phyloP scores from a whole-genome alignment of 352 stramenopile genomes.

The Pythium insidiosum region DNA sequence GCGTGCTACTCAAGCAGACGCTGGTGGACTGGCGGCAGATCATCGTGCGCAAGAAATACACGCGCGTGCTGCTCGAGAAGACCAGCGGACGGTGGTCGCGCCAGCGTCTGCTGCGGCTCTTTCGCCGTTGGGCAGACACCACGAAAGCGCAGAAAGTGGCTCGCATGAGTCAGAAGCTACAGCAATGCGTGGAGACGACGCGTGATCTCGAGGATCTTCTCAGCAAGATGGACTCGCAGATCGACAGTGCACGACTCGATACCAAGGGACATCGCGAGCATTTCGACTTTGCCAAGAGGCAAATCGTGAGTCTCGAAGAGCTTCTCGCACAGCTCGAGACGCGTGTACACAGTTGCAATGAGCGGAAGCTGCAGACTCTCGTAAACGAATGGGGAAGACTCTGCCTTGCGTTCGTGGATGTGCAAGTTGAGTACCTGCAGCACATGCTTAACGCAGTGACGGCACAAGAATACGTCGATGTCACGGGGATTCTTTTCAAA shows the following conservation, averaged over 20 bases:
- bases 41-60: slow-evolving; percentile 66
- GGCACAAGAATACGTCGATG: slow-evolving; percentile 34
- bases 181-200: slow-evolving; percentile 35
- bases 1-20: slow-evolving; percentile 42
- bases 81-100: slow-evolving; percentile 44
- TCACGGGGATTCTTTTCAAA: slow-evolving; percentile 27
- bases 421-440: slow-evolving; percentile 35
- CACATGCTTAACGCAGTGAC: slow-evolving; percentile 51
- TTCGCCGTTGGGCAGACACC: slow-evolving; percentile 36
- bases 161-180: slow-evolving; percentile 25
- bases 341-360: slow-evolving; percentile 36
- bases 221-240: slow-evolving; percentile 33
- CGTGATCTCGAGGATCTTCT: slow-evolving; percentile 48
- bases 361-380: slow-evolving; percentile 48
- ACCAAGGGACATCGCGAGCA: slow-evolving; percentile 40
- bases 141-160: slow-evolving; percentile 26
- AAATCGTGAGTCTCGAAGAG: slow-evolving; percentile 51
- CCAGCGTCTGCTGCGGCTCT: slow-evolving; percentile 31
- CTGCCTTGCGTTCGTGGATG: slow-evolving; percentile 54
- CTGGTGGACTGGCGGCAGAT: slow-evolving; percentile 68
- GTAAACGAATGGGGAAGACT: slow-evolving; percentile 59
- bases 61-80: slow-evolving; percentile 51
- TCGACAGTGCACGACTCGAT: slow-evolving; percentile 40
- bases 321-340: slow-evolving; percentile 36
- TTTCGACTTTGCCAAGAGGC: slow-evolving; percentile 47